phyloP scores from a whole-genome alignment of 192 early-diverging fungal genomes.

The Spizellomyces punctatus region DNA sequence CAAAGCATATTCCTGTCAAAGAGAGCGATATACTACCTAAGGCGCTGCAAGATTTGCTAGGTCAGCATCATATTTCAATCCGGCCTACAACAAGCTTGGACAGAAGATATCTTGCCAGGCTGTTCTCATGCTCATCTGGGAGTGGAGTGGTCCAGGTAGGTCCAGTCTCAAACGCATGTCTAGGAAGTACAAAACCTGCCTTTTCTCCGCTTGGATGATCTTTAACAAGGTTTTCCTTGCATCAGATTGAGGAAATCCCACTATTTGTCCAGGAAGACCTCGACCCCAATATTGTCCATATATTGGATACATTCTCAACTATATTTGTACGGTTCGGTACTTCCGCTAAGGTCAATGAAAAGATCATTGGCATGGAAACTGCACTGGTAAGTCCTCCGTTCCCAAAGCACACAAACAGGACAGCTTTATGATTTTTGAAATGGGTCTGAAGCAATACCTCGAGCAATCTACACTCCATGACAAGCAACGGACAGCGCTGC shows the following conservation, averaged over 20 bases:
- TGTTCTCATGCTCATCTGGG: constrained; percentile 13
- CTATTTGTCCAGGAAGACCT: constrained; percentile 38
- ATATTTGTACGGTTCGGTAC: constrained; percentile 43
- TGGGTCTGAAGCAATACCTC: constrained; percentile 8
- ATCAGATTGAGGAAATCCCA: constrained; percentile 24
- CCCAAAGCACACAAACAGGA: neutral
- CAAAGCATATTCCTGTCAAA: neutral
- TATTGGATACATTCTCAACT: constrained; percentile 16
- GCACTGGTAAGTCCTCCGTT: neutral
- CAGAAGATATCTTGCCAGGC: neutral
- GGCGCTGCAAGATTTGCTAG: neutral
- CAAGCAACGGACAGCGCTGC: neutral
- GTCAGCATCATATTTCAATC: neutral
- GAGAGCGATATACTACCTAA: neutral
- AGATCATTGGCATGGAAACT: constrained; percentile 30
- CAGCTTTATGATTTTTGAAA: neutral
- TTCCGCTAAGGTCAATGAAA: constrained; percentile 18
- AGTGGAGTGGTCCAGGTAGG: constrained; percentile 17
- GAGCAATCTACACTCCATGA: neutral
- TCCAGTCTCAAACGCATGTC: no score
- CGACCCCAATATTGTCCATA: constrained; percentile 28
- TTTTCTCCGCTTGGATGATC: neutral
- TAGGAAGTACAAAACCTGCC: neutral
- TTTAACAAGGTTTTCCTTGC: neutral
- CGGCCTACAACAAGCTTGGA: neutral